Evolutionary conservation across 306 rosid genomes (phyloP).

Genomic region (Vigna mungo): DNA sequence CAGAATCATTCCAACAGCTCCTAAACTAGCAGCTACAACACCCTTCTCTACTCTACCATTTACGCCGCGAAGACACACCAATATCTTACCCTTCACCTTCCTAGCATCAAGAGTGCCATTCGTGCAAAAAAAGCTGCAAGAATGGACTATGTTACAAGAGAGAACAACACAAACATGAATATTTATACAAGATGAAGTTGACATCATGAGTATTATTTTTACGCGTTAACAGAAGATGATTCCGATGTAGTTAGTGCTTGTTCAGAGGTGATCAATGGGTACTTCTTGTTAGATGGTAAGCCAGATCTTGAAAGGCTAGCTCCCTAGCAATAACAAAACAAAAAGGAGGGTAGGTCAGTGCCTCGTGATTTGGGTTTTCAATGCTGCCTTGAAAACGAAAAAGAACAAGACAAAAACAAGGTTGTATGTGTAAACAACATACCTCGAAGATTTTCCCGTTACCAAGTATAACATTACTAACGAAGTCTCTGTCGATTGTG

Average conservation of each 20-base stretch:
- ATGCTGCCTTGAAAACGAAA: no score
- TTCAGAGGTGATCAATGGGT: slow-evolving; percentile 54
- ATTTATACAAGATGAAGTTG: background rate
- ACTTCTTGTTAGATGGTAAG: slow-evolving; percentile 51
- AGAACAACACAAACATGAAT: background rate
- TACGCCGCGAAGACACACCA: slow-evolving; percentile 59
- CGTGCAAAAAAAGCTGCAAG: slow-evolving; percentile 50
- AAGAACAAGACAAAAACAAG: no score
- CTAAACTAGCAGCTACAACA: slow-evolving; percentile 42
- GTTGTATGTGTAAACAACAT: background rate
- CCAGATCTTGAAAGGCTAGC: slow-evolving; percentile 55
- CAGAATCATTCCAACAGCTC: slow-evolving; percentile 77
- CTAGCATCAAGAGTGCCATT: slow-evolving; percentile 54
- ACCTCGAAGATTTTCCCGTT: slow-evolving; percentile 52
- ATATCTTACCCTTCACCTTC: slow-evolving; percentile 68
- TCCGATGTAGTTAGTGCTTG: slow-evolving; percentile 42
- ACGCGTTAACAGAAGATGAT: slow-evolving; percentile 22
- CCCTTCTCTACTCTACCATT: slow-evolving; percentile 50
- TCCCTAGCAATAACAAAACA: slow-evolving; percentile 52
- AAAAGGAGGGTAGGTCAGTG: background rate
- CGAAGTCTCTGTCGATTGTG: slow-evolving; percentile 59
- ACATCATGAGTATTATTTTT: slow-evolving; percentile 37
- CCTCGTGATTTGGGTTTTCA: background rate
- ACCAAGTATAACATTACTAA: slow-evolving; percentile 58
- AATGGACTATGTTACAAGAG: background rate